phyloP scores from a whole-genome alignment of 179 eudicot genomes.

The Beta lomatogona region DNA sequence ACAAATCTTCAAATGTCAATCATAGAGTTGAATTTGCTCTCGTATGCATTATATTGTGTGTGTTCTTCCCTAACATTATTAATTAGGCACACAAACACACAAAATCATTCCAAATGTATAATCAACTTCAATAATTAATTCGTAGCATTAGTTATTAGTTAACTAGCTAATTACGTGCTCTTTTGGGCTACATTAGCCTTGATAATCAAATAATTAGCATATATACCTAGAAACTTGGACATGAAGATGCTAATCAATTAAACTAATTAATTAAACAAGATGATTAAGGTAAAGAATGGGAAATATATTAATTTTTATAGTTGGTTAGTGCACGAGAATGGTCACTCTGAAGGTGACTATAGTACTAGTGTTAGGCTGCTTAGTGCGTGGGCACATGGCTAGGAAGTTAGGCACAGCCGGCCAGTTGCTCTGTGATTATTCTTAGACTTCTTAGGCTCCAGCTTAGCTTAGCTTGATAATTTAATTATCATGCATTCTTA shows the following conservation, averaged over 20 bases:
- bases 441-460: slow-evolving; percentile 7
- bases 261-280: not conserved
- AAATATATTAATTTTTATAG: not conserved
- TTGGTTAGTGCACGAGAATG: slow-evolving; percentile 8
- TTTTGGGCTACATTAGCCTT: slow-evolving; percentile 2
- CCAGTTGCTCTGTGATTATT: slow-evolving; percentile 11
- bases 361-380: not conserved
- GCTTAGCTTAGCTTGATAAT: not conserved
- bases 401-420: not conserved
- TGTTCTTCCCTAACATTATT: not conserved
- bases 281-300: slow-evolving; percentile 15
- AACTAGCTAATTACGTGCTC: not conserved
- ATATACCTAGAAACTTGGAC: not conserved
- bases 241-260: not conserved
- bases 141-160: not conserved
- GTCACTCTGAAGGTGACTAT: not conserved
- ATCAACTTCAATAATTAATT: not conserved
- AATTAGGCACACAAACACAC: slow-evolving; percentile 13
- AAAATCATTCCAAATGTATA: not conserved
- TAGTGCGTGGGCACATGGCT: slow-evolving; percentile 24
- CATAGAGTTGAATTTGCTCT: slow-evolving; percentile 13
- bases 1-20: slow-evolving; percentile 15
- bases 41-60: not conserved
- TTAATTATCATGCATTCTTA: not conserved
- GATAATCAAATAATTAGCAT: not conserved